Conservation (phyloP, 1,284 basidiomycete genomes). For the Erythrobasidium hasegawianum region DNA sequence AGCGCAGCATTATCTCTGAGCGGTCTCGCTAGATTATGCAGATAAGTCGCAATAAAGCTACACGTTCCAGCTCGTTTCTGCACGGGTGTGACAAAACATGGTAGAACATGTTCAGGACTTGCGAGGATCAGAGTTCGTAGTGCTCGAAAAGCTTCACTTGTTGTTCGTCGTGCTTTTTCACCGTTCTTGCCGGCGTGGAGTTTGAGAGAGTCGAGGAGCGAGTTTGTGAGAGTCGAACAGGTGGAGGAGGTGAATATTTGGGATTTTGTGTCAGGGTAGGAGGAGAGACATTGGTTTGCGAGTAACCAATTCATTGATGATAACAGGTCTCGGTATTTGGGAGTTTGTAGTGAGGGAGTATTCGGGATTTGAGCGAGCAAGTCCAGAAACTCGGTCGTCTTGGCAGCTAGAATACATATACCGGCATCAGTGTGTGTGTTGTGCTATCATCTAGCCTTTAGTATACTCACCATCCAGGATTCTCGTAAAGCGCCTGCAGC, state of each 20-base stretch:
- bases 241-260: too few species aligned
- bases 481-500: slow-evolving; percentile 26
- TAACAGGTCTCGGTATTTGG: slow-evolving; percentile 26
- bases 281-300: slow-evolving; percentile 18
- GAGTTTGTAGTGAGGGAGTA: slow-evolving; percentile 3
- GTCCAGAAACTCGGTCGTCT: not conserved
- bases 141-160: slow-evolving; percentile 18
- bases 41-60: slow-evolving; percentile 19
- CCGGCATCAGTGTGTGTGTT: too few species aligned
- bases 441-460: too few species aligned
- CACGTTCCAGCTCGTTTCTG: too few species aligned
- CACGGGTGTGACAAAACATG: too few species aligned
- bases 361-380: slow-evolving; percentile 6
- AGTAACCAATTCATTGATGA: slow-evolving; percentile 26
- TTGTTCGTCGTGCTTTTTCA: slow-evolving; percentile 20
- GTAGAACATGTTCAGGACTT: not conserved
- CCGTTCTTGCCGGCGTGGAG: slow-evolving; percentile 15
- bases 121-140: slow-evolving; percentile 8
- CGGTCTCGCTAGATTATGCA: slow-evolving; percentile 10
- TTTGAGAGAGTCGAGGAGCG: too few species aligned
- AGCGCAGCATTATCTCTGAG: slow-evolving; percentile 32
- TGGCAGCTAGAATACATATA: too few species aligned
- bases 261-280: not conserved
- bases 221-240: too few species aligned
- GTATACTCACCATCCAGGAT: slow-evolving; percentile 25